Base-by-base conservation (phyloP, 495 filamentous ascomycete genomes). In the Cladorrhinum samala region DNA sequence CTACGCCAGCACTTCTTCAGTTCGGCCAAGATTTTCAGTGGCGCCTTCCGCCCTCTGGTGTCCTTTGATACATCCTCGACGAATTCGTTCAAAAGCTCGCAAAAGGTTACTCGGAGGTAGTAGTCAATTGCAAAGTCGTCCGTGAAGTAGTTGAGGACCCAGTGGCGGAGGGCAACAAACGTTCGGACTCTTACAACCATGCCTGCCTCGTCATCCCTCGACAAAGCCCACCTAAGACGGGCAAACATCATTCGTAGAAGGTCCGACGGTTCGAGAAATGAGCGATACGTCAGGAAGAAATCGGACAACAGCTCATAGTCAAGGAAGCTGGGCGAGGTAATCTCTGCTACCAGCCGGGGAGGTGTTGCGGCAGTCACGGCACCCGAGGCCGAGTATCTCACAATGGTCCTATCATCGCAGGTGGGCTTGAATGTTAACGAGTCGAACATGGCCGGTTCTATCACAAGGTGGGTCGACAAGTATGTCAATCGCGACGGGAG, bases 301-400 rank as follows among this genome's bases (percentile, higher is more conserved):
- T 97, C 93, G 0, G 94, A 96, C 1, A 99, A 79, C 5, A 99
- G 80, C 64, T 97, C 92, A 68, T 99, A 99, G 67, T 99, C 93
- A 55, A 99, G 81, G 66, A 97, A 96, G 45, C 82, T 87, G 17
- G 91, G 88, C 16, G 94, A 97, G 3, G 93, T 97, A 53, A 99
- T 95, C 68, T 99, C 89, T n/a, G 91, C 92, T 42, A 99, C 88
- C 30, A 99, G 81, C 11, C 94, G 84, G 8, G 90, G 86, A 1
- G 92, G 90, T 0, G 90, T 96, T 14, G 94, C 93, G 44, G 94
- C 93, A 30, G 80, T 84, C 23, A 98, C 92, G 49, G 88, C 81
- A 37, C 85, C 83, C 11, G 74, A 72, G 2, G 81, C 60, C 46
- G 88, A 82, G 70, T 94, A 96, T 43, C 89, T 87, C 25, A 98